Conservation (phyloP, 2,329 filamentous ascomycete species). For the Cladosporium sp. region DNA sequence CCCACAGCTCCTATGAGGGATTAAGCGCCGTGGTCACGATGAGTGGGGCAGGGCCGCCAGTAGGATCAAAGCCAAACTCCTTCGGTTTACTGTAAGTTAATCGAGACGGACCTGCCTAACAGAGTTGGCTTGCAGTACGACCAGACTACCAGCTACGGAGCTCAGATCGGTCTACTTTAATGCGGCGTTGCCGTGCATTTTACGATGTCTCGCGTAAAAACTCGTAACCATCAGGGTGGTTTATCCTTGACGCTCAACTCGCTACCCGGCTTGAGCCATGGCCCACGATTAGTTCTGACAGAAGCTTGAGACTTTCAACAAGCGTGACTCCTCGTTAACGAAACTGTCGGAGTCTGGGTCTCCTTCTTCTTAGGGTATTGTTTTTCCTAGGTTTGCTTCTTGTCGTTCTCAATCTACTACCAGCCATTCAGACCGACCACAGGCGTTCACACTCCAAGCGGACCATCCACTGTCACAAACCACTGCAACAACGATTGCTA, state of each 20-base stretch:
- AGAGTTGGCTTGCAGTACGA: not conserved
- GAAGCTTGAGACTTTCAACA: not conserved
- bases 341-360: not conserved
- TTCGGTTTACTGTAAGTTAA: not conserved
- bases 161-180: not conserved
- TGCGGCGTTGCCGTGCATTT: not conserved
- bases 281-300: not conserved
- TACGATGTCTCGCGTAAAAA: not conserved
- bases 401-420: not conserved
- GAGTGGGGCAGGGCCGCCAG: not conserved
- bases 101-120: constrained; percentile 2
- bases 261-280: not conserved
- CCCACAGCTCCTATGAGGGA: not conserved
- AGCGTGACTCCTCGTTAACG: not conserved
- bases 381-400: not conserved
- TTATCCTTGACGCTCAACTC: not conserved
- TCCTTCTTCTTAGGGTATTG: not conserved
- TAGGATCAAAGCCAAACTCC: not conserved
- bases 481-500: not conserved
- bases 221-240: not conserved
- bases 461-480: not conserved
- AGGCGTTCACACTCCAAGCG: not conserved
- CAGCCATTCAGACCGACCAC: too few relatives aligned
- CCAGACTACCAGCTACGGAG: not conserved
- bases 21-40: not conserved